These are phyloP conservation scores for Alternaria tenuissima DNA, from an alignment of 2,329 filamentous ascomycete genomes.

Conservation along the genomic window DNA sequence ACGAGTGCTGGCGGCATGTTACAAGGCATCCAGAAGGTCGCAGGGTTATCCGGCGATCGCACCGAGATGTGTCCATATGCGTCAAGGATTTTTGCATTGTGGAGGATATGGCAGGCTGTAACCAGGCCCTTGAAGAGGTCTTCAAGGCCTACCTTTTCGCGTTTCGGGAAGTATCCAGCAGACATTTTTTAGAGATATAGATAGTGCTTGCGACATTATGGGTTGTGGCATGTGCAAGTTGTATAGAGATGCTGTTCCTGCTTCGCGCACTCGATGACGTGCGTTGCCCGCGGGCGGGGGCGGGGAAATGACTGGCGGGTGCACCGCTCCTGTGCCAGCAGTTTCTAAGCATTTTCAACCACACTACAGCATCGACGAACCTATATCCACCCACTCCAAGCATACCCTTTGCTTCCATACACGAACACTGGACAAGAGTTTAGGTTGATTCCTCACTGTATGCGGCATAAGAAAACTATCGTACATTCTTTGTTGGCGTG, in stretches of 20 bases:
- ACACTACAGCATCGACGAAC: neutral
- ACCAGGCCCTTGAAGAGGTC: conserved; percentile 54
- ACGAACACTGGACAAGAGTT: neutral
- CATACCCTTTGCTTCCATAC: neutral
- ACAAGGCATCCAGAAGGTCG: conserved; percentile 57
- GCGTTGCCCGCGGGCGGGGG: neutral
- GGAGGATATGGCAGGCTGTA: conserved; percentile 61
- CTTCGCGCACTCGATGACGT: conserved; percentile 32
- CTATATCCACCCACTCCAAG: neutral
- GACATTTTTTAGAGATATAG: conserved; percentile 35
- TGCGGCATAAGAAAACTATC: neutral
- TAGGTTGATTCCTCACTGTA: neutral
- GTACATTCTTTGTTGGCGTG: neutral
- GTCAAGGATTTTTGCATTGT: conserved; percentile 63
- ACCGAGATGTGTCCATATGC: conserved; percentile 65
- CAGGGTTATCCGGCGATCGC: conserved; percentile 58
- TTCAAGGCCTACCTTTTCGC: conserved; percentile 49
- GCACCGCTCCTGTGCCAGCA: conserved; percentile 6
- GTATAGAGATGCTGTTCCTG: conserved; percentile 12
- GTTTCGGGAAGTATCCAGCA: conserved; percentile 49
- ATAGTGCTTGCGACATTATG: conserved; percentile 9
- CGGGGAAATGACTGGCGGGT: conserved; percentile 13
- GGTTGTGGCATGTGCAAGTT: neutral
- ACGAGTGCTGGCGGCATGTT: conserved; percentile 56
- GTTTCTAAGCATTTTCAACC: neutral